Evolutionary conservation across 768 basidiomycete genomes (phyloP), one percentile per base, ranked within the genome.

Genomic region (Clitopilus passeckerianus): DNA sequence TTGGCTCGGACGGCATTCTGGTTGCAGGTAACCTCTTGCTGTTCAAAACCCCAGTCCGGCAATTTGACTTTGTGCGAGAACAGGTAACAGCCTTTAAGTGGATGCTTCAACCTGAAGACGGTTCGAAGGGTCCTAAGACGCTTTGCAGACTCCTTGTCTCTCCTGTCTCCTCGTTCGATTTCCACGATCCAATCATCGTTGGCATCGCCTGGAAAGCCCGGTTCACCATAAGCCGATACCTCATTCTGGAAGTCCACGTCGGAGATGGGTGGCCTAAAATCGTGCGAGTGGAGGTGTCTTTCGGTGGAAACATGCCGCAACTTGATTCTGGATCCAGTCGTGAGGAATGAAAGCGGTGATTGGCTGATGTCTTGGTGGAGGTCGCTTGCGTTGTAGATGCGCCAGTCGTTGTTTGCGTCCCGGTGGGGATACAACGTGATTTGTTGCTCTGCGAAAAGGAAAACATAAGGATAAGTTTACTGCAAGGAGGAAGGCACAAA

Each of bases 201-300:
- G 50, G 87, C 82, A 67, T 98, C 96, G 14, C 96, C 96, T 0
- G 72, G 74, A 70, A 90, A 98, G 0, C 89, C 91, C 0, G 86
- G 74, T 79, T 91, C 86, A 1, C 97, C 97, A 67, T 99, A 99
- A 0, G 80, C 93, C 1, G 94, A 95, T 0, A 98, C 95, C 70
- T 99, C 97, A 68, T 98, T 96, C 77, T 99, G 97, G 78, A 98
- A 99, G 66, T 99, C 97, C 52, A 98, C 96, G 52, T 99, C 97
- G 33, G 91, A 93, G 14, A 99, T 87, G 16, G 95, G 94, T 5
- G 97, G 94, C 22, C 97, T 90, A 64, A 90, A 75, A 65, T 98
- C 97, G 74, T 99, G 97, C 52, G 93, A 94, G 77, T 99, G 97
- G 2, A 99, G 83, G 60, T 87, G 83, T 69, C 93, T 96, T 62